Percentiles rank a stretch among this genome's conserved stretches.
These are phyloP conservation scores for Leccinum subrobustum DNA, from an alignment of 1,284 basidiomycete species.

Conservation along the genomic window DNA sequence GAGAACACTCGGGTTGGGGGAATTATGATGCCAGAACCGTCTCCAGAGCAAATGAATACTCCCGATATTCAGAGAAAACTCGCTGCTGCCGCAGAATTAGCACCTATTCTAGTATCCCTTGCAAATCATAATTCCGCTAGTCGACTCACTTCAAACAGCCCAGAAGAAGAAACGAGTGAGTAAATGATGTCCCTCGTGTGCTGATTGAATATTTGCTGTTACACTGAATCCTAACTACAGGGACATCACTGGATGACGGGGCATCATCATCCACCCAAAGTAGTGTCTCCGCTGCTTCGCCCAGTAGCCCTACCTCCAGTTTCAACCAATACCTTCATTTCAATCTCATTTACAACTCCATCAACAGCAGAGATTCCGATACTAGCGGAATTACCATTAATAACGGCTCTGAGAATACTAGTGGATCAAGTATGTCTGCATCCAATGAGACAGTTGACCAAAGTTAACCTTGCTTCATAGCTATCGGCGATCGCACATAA, in stretches of 20 bases:
- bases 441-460: neutral
- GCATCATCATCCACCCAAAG: neutral
- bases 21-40: too few relatives aligned
- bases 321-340: neutral
- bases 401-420: neutral
- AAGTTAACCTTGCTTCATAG: neutral
- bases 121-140: too few relatives aligned
- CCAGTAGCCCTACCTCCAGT: slow-evolving; percentile 7
- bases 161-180: too few relatives aligned
- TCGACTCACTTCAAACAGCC: too few relatives aligned
- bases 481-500: too few relatives aligned
- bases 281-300: neutral
- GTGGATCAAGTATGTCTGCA: slow-evolving; percentile 12
- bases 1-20: too few relatives aligned
- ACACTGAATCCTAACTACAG: neutral
- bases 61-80: too few relatives aligned
- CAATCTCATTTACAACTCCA: slow-evolving; percentile 1
- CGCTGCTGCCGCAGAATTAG: too few relatives aligned
- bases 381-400: slow-evolving; percentile 11
- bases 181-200: neutral
- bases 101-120: too few relatives aligned
- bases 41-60: too few relatives aligned
- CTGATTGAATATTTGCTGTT: neutral
- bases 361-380: neutral
- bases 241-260: too few relatives aligned